These are phyloP conservation scores for Hymenoscyphus linearis DNA, from an alignment of 2,329 filamentous ascomycete species.

Conservation along the genomic window DNA sequence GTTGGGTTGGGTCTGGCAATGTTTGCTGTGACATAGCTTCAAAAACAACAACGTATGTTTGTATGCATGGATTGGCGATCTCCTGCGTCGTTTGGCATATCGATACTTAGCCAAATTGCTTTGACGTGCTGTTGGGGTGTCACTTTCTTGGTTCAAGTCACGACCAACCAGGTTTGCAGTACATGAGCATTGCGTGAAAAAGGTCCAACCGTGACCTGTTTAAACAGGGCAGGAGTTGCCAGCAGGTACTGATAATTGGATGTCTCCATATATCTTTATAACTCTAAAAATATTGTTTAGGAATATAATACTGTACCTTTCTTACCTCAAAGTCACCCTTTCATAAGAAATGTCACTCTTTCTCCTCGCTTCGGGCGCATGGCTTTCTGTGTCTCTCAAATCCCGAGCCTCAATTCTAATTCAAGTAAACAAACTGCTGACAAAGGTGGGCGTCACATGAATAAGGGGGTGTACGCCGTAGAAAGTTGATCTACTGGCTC, in stretches of 20 bases:
- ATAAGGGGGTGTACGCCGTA: too few species aligned
- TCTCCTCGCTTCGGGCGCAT: not conserved
- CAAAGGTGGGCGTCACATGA: not conserved
- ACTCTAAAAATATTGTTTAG: not conserved
- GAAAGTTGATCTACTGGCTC: not conserved
- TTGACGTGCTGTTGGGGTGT: not conserved
- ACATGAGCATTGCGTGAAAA: not conserved
- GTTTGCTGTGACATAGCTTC: constrained; percentile 5
- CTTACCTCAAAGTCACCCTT: not conserved
- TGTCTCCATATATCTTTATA: not conserved
- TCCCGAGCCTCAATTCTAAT: not conserved
- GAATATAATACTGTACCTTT: not conserved
- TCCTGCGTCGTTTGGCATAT: not conserved
- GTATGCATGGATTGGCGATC: not conserved
- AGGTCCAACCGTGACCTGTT: not conserved
- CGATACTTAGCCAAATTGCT: not conserved
- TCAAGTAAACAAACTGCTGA: not conserved
- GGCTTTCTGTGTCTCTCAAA: not conserved
- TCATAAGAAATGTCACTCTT: not conserved
- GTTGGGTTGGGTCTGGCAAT: constrained; percentile 16
- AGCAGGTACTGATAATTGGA: not conserved
- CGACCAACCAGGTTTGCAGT: not conserved
- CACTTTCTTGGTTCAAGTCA: not conserved
- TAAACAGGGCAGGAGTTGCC: not conserved
- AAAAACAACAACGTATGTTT: not conserved